Base-by-base conservation (phyloP, 225 moss, liverwort and hornwort genomes). In the Sphagnum contortum region DNA sequence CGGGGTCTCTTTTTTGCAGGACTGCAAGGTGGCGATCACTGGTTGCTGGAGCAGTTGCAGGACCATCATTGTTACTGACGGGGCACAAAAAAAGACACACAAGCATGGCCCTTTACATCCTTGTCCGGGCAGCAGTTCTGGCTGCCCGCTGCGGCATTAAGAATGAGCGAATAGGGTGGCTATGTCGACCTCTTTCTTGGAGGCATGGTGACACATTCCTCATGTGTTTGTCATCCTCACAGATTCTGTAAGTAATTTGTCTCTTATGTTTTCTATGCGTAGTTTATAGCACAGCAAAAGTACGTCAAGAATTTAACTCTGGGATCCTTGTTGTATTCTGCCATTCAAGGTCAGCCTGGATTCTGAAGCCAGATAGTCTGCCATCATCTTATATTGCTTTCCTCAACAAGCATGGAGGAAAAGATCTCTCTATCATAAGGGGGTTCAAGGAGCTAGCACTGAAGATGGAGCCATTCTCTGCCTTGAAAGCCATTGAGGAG, bases 151-250 rank as follows among this genome's bases (percentile, higher is more conserved):
- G 92, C 75, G 92, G 92, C 73, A 74, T 96, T 52, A 90, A 90
- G 75, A 92, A 83, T 72, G 78, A 87, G 65, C 75, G 77, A 45
- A 70, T 71, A 71, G 81, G 92, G 62, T 82, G 87, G 80, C 81
- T 96, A 49, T 88, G 79, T 74, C 78, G 84, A 70, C 96, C 90
- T 69, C 85, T 96, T 61, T 81, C 88, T 69, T 96, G 96, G 96
- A 90, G 75, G 77, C 90, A 96, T 71, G 96, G 96, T 67, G 96
- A 96, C 74, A 86, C 92, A 53, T 92, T 96, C 65, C 88, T 96
- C 57, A 90, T 96, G 96, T 96, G 83, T 73, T 71, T 96, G 68
- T 89, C 96, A 57, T 90, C 92, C 46, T 85, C 87, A 64, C 96
- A 96, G 80, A 96, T 96, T 62, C 75, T 96, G 96, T 92, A 88